Conservation (phyloP, 2,329 filamentous ascomycete species). For the Didymella arachidicola region DNA sequence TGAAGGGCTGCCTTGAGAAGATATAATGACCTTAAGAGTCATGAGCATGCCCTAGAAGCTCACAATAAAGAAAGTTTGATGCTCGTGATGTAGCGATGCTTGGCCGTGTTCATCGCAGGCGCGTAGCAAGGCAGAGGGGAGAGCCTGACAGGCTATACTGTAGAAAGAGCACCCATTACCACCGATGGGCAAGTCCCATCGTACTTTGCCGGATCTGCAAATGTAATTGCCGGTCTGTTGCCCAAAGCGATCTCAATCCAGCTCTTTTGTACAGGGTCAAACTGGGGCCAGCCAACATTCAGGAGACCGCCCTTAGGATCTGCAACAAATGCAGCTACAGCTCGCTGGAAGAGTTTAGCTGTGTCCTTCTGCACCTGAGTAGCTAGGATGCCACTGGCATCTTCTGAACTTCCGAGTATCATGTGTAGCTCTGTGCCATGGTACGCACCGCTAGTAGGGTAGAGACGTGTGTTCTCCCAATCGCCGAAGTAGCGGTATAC, state of each 20-base stretch:
- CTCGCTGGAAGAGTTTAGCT: constrained; percentile 26
- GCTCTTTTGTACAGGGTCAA: constrained; percentile 18
- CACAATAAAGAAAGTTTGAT: not conserved
- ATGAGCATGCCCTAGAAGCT: not conserved
- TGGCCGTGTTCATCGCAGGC: not conserved
- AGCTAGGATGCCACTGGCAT: constrained; percentile 24
- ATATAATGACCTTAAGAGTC: not conserved
- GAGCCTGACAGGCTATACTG: not conserved
- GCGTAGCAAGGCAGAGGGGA: not conserved
- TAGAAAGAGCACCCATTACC: constrained; percentile 20
- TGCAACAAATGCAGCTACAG: constrained; percentile 30
- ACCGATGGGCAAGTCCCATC: constrained; percentile 5
- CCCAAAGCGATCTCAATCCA: constrained; percentile 24
- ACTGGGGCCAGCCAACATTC: constrained; percentile 27
- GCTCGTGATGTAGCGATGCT: not conserved
- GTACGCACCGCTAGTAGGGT: constrained; percentile 34
- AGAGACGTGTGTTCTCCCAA: constrained; percentile 31
- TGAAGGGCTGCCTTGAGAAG: not conserved
- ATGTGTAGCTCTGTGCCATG: constrained; percentile 36
- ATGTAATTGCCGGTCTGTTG: constrained; percentile 15
- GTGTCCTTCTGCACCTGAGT: constrained; percentile 23
- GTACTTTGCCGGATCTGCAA: constrained; percentile 23
- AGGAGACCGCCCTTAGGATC: constrained; percentile 26
- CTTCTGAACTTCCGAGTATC: constrained; percentile 33
- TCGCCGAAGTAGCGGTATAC: constrained; percentile 33